Percentiles rank a stretch among this genome's conserved stretches.
Conservation (phyloP, 177 flowering plant genomes). For the Vitis hybrid region DNA sequence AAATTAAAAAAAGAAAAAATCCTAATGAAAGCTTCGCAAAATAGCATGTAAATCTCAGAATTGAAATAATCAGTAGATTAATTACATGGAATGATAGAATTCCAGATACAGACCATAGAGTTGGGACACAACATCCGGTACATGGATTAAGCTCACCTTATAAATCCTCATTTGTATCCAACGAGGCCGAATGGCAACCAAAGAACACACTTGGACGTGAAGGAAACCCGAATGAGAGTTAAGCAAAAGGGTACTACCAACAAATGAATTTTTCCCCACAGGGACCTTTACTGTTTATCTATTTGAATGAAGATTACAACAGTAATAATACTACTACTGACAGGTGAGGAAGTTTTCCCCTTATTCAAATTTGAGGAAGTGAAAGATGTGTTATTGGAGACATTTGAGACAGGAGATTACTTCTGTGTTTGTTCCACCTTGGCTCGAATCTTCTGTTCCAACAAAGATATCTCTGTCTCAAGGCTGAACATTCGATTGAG, state of each 20-base stretch:
- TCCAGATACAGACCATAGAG: not conserved
- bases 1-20: not conserved
- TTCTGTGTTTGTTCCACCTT: conserved; percentile 65
- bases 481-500: conserved; percentile 75
- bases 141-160: conserved; percentile 19
- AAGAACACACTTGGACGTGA: not conserved
- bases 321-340: conserved; percentile 2
- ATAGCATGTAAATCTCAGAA: not conserved
- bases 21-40: no score
- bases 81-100: conserved; percentile 18
- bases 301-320: conserved; percentile 8
- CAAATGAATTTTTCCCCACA: conserved; percentile 10
- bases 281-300: conserved; percentile 9
- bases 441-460: conserved; percentile 71
- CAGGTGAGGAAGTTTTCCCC: conserved; percentile 25
- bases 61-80: conserved; percentile 15
- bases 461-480: conserved; percentile 59
- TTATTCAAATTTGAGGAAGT: conserved; percentile 23
- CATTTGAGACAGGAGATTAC: conserved; percentile 15
- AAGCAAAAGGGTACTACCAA: conserved; percentile 9
- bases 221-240: conserved; percentile 7
- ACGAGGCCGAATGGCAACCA: conserved; percentile 16
- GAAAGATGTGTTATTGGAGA: not conserved
- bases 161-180: conserved; percentile 14
- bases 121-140: conserved; percentile 3